phyloP scores from a whole-genome alignment of 78 protist species.

The Bodo saltans region DNA sequence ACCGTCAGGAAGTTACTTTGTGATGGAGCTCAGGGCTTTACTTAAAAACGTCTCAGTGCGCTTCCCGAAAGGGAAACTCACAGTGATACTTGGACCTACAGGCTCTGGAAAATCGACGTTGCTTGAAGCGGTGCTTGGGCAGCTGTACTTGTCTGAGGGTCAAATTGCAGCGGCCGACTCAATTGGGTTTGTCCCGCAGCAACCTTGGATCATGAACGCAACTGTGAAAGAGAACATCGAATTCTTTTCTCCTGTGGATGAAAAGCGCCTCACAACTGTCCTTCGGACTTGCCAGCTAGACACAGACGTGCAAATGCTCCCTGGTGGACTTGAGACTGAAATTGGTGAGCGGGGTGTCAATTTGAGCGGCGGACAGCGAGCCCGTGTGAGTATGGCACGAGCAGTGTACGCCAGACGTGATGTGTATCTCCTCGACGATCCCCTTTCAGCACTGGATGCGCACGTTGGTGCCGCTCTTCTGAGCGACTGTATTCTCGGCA shows the following conservation, averaged over 20 bases:
- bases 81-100: slow-evolving; percentile 38
- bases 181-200: slow-evolving; percentile 32
- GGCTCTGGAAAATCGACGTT: slow-evolving; percentile 55
- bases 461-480: slow-evolving; percentile 36
- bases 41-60: too few relatives aligned
- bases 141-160: neutral
- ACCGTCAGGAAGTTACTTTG: too few relatives aligned
- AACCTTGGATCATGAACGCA: slow-evolving; percentile 44
- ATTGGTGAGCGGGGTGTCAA: slow-evolving; percentile 63
- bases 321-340: slow-evolving; percentile 28
- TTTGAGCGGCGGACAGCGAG: slow-evolving; percentile 62
- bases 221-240: slow-evolving; percentile 47
- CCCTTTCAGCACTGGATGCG: slow-evolving; percentile 79
- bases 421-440: slow-evolving; percentile 73
- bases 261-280: slow-evolving; percentile 1
- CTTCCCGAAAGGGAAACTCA: neutral
- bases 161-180: neutral
- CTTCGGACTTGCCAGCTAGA: slow-evolving; percentile 13
- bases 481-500: too few relatives aligned
- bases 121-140: slow-evolving; percentile 37
- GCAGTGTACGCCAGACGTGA: slow-evolving; percentile 55
- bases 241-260: slow-evolving; percentile 6
- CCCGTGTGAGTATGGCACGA: slow-evolving; percentile 61
- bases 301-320: slow-evolving; percentile 15
- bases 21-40: too few relatives aligned